Base-by-base conservation (phyloP, 2,329 filamentous ascomycete genomes). In the Epichloe uncinata region DNA sequence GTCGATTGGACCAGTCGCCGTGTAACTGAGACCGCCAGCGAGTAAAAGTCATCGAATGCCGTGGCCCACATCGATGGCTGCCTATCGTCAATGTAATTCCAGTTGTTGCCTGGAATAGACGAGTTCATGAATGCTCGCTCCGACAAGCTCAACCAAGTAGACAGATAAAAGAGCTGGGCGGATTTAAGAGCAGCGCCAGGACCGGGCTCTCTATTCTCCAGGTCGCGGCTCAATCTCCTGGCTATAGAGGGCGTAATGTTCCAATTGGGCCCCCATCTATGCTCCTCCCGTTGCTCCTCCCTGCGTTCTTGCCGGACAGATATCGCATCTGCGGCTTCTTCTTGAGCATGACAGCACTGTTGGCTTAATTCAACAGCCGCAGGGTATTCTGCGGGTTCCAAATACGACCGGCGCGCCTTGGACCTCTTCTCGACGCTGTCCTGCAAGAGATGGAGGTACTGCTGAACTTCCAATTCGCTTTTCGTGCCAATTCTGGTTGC, bases 111-210 rank as follows among this genome's bases (percentile, higher is more conserved):
- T 12, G 72, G 67, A 41, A 76, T 69, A 2, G 70, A 63, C 12
- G 74, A 73, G 53, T 90, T 91, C 87, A 94, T 91, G 61, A 91
- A 93, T 1, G 90, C 58, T 1, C 71, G 70, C 43, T 77, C 71
- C 0, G 85, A 82, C 4, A 93, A 69, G 5, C 67, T 64, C 4
- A 90, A 65, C 79, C 84, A 87, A 9, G 67, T 72, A 3, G 67
- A 64, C 2, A 82, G 60, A 42, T 76, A 68, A 43, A 93, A 78
- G 0, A 91, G 60, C 16, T 70, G 63, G 2, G 75, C 68, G 46
- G 78, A 77, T 2, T 72, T 70, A 15, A 77, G 61, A 2, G 69
- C 58, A 5, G 55, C 47, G 7, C 53, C 50, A 4, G 49, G 22
- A 13, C 13, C 16, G 13, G 35, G 7, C 20, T 45, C 45, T 36